Base-by-base conservation (phyloP, 176 grass and related monocot genomes). In the Cenchrus fungigraminus region DNA sequence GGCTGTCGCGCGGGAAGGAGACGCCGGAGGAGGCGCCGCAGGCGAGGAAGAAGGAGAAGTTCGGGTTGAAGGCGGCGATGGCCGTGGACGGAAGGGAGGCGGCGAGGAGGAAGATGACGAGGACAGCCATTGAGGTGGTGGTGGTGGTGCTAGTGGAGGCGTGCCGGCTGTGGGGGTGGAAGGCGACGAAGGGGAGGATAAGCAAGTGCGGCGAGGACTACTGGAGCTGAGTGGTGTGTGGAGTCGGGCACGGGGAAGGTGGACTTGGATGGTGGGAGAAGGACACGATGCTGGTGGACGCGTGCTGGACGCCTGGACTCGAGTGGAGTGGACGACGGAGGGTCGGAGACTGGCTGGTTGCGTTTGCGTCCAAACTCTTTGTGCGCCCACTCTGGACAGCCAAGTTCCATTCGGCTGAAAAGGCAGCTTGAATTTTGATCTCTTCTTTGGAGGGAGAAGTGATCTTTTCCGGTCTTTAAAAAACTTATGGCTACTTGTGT, bases 21-120 rank as follows among this genome's bases (percentile, higher is more conserved):
- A 83, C 2, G 83, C 13, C 8, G 69, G 84, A 56, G 19, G 43
- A 11, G 15, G 90, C 66, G 67, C 90, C 95, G 86, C 92, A 97
- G 77, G 73, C 51, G 51, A 94, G 83, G 67, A 79, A 97, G 81
- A 50, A 6, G 3, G 5, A 3, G 78, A 31, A 63, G 45, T 13
- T 66, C 59, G 84, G 79, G 54, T 77, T 65, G 65, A 68, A 83
- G 13, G 14, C 25, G 69, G 86, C 82, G 11, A 20, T 10, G 8
- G 78, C 15, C 25, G 77, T 40, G 65, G 51, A 11, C 10, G 74
- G 29, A 32, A 80, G 65, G 17, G 28, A 22, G 8, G 80, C 37
- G 25, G 61, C n/a, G 57, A 78, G 29, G 72, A 92, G 43, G 29
- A 84, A 0, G 80, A 84, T 0, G 66, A 88, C 28, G 17, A 76